Base-by-base conservation (phyloP, 495 filamentous ascomycete genomes). In the Extremus antarcticus region DNA sequence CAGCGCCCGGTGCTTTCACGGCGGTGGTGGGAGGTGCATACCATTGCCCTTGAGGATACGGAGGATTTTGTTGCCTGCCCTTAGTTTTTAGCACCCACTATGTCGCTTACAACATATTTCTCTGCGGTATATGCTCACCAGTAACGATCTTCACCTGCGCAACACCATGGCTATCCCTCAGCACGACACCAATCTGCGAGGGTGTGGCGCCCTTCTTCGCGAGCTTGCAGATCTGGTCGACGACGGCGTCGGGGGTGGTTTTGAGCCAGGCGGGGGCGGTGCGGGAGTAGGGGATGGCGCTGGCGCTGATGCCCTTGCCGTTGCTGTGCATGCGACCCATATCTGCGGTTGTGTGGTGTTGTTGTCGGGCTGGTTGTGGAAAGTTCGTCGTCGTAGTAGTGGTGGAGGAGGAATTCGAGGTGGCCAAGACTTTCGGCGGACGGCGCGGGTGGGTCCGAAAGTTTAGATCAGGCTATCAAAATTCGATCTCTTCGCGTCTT, bases 251-350 rank as follows among this genome's bases (percentile, higher is more conserved):
- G 63, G 80, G 77, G 58, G 87, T 91, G 70, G 85, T 86, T 82
- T 94, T 94, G 71, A 94, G 76, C 92, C 92, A 99, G 51, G 87
- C 77, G 22, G 92, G 90, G 53, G 88, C 71, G 57, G 81, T 84
- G 76, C 94, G 91, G 51, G 87, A 94, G 84, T 97, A 97, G 58
- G 94, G 94, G 75, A 96, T 79, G 64, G 94, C 88, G 55, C 87
- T 94, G 75, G 86, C 75, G 52, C 88, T 85, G 72, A 97, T 97
- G 73, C 94, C 94, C 85, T 99, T 99, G 77, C 94, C 92, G 68
- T 95, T 96, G 80, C 80, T 86, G 87, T 99, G 94, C 81, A 98
- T 84, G 76, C 92, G 84, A 84, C 90, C 91, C 91, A 95, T 95
- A 70, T 70, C 86, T 75, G 66, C 65, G 75, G 65, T 65, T 59